phyloP scores from a whole-genome alignment of 78 protist genomes.

The Guillardia theta region DNA sequence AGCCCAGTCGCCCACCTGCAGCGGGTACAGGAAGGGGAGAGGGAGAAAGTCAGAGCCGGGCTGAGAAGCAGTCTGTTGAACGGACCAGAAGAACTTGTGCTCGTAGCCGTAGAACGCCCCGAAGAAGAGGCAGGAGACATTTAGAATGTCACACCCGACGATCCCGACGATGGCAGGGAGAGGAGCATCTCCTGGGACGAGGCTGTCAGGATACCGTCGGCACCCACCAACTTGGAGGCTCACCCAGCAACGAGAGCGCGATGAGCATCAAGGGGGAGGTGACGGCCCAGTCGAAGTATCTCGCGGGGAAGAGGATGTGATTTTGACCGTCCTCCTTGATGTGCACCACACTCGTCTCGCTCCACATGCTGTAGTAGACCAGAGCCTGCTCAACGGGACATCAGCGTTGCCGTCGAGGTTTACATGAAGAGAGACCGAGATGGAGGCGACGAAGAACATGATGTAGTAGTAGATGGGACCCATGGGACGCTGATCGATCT shows the following conservation, averaged over 20 bases:
- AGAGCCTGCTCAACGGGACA: not conserved
- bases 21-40: not conserved
- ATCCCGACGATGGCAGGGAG: not conserved
- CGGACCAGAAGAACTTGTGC: constrained; percentile 12
- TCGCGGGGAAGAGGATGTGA: not conserved
- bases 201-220: not conserved
- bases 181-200: not conserved
- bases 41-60: not conserved
- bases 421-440: not conserved
- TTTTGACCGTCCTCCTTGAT: not conserved
- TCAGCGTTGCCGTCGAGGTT: not conserved
- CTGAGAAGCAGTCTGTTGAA: not conserved
- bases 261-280: not conserved
- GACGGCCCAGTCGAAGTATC: not conserved
- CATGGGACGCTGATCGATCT: not conserved
- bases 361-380: constrained; percentile 1
- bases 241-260: not conserved
- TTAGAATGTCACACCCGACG: not conserved
- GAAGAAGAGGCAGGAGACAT: not conserved
- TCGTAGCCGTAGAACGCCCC: not conserved
- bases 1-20: not conserved
- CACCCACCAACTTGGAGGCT: not conserved
- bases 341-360: not conserved
- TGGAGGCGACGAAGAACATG: not conserved
- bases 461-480: not conserved